Evolutionary conservation across 495 filamentous ascomycete genomes (phyloP).

Genomic region (Neurospora terricola): DNA sequence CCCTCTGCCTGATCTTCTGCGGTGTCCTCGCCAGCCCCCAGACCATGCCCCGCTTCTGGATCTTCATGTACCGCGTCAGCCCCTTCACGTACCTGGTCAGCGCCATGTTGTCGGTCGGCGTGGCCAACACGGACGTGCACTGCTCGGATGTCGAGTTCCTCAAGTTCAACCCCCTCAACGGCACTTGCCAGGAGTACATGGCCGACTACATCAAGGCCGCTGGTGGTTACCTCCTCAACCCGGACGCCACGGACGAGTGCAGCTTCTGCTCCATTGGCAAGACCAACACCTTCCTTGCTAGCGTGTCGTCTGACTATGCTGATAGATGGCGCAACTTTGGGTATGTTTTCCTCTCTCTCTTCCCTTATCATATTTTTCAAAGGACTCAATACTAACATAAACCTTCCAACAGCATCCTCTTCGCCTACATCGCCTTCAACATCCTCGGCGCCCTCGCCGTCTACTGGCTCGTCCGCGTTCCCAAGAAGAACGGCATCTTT

Average conservation of each 20-base stretch:
- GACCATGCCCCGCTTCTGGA: constrained; percentile 64
- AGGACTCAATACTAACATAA: constrained; percentile 7
- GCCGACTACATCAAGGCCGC: constrained; percentile 29
- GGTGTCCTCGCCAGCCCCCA: constrained; percentile 59
- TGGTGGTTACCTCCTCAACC: constrained; percentile 47
- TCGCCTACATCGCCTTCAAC: constrained; percentile 70
- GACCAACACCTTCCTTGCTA: constrained; percentile 53
- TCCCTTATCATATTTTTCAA: background rate
- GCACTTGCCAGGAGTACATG: constrained; percentile 50
- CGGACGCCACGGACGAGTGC: constrained; percentile 44
- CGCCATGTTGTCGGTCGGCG: constrained; percentile 49
- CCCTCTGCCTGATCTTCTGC: constrained; percentile 59
- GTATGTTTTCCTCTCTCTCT: constrained; percentile 10
- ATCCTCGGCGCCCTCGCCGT: constrained; percentile 57
- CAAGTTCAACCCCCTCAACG: constrained; percentile 40
- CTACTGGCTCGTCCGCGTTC: constrained; percentile 73
- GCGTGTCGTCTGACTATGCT: constrained; percentile 38
- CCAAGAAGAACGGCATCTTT: constrained; percentile 44
- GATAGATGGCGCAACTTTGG: constrained; percentile 66
- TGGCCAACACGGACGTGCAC: constrained; percentile 47
- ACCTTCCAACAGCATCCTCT: constrained; percentile 36
- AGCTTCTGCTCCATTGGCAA: constrained; percentile 47
- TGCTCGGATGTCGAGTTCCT: constrained; percentile 56
- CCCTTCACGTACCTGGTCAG: constrained; percentile 65
- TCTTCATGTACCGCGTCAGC: constrained; percentile 73